Base-by-base conservation (phyloP, 306 rosid genomes). In the Fagus sylvatica region DNA sequence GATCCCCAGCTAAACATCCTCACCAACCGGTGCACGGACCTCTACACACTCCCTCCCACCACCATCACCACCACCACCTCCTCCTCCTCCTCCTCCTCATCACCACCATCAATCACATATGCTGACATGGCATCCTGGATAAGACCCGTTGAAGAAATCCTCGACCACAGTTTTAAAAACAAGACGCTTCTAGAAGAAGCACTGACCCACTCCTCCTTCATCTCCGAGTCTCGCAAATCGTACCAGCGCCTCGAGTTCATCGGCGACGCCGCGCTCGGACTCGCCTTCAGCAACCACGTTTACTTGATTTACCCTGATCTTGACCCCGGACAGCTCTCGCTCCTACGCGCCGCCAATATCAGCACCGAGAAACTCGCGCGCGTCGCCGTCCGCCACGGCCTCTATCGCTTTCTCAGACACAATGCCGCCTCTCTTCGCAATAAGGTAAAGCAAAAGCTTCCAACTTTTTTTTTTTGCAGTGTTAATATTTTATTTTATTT, bases 351-450 rank as follows among this genome's bases (percentile, higher is more conserved):
- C 6, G 93, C 93, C 43, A 94, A 89, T 3, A 43, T 91, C 55
- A 89, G 91, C 84, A 94, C 96, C 28, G 97, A 91, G 88, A 90
- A 90, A 73, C 91, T 94, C 36, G 98, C 98, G 0, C 96, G 97
- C 22, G 90, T 84, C 37, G 91, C 96, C 39, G 56, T 94, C 10
- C 87, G 91, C 51, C 80, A 48, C 6, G 74, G 89, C 19, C 75
- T 94, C 39, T 78, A 89, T 30, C 71, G 62, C 15, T 83, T 17
- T 33, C 37, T 94, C 33, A 88, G 90, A 65, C 91, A 84, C 76
- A 84, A 53, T 2, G 70, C 89, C 3, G 33, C 83, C 5, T 41
- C 85, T 7, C 87, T 90, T 13, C 34, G 28, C 5, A 76, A 66
- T 0, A 83, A 81, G 84, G 94, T 90, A 6, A 6, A 6, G 0